phyloP scores from a whole-genome alignment of 2,329 filamentous ascomycete species.

The Hypoxylon sp. region DNA sequence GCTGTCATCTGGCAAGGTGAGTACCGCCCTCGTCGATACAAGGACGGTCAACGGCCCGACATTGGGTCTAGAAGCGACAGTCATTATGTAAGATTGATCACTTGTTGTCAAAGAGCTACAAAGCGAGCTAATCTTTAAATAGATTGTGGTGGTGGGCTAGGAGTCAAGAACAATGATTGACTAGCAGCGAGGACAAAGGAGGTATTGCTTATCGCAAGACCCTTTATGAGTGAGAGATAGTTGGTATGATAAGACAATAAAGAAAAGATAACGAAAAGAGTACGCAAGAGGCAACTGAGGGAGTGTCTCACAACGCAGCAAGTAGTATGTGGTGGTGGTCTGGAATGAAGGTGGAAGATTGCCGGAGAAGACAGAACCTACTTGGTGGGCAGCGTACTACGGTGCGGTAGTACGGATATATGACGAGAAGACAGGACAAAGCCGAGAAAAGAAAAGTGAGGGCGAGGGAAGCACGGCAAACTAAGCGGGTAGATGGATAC shows the following conservation, averaged over 20 bases:
- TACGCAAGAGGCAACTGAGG: conserved; percentile 7
- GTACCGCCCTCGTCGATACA: conserved; percentile 82
- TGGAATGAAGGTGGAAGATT: conserved; percentile 25
- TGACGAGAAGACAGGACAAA: conserved; percentile 26
- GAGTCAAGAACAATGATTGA: conserved; percentile 15
- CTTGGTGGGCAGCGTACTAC: conserved; percentile 13
- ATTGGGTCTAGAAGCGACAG: conserved; percentile 31
- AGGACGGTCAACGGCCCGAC: conserved; percentile 71
- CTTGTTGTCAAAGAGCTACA: conserved; percentile 13
- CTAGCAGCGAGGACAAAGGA: conserved; percentile 18
- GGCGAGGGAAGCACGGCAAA: conserved; percentile 7
- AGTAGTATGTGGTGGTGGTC: conserved; percentile 1
- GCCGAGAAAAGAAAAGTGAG: conserved; percentile 2
- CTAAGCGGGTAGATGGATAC: conserved; percentile 22
- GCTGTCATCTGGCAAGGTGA: conserved; percentile 72
- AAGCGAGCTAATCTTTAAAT: conserved; percentile 19
- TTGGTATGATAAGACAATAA: conserved; percentile 21
- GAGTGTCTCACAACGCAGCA: conserved; percentile 14
- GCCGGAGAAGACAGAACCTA: conserved; percentile 15
- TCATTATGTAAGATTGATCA: conserved; percentile 35
- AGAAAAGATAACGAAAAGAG: conserved; percentile 25
- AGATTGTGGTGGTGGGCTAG: conserved; percentile 6
- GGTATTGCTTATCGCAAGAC: conserved; percentile 26
- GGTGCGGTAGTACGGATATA: conserved; percentile 21
- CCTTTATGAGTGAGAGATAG: conserved; percentile 7